phyloP scores from a whole-genome alignment of 202 grass and related monocot genomes.

The Digitaria exilis region DNA sequence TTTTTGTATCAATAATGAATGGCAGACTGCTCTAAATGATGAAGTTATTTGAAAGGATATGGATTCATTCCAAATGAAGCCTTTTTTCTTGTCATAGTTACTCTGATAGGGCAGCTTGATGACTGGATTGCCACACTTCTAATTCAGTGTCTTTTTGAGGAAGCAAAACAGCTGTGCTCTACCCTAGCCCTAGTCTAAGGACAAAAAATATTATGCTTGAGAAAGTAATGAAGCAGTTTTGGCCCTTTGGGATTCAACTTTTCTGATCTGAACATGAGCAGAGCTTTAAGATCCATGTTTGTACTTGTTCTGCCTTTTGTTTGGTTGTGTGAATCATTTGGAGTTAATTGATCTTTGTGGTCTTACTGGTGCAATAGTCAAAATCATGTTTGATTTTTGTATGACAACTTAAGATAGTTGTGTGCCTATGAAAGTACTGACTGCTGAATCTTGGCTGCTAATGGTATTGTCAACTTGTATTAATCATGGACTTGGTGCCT shows the following conservation, averaged over 20 bases:
- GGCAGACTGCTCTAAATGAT: constrained; percentile 47
- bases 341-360: background rate
- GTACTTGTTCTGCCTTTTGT: background rate
- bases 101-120: constrained; percentile 51
- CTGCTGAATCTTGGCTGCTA: background rate
- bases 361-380: background rate
- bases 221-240: background rate
- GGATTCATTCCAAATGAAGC: constrained; percentile 47
- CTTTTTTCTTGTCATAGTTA: constrained; percentile 66
- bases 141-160: background rate
- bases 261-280: background rate
- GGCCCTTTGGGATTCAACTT: constrained; percentile 4
- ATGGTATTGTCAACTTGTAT: background rate
- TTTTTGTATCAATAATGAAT: background rate
- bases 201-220: background rate
- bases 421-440: background rate
- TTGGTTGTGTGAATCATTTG: background rate
- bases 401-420: background rate
- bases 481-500: background rate
- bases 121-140: background rate
- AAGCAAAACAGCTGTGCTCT: background rate
- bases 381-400: background rate
- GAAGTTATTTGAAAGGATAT: constrained; percentile 48
- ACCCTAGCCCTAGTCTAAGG: background rate
- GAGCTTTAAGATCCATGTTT: background rate